Percentiles rank a stretch among this genome's conserved stretches.
Evolutionary conservation across 352 stramenopile species (phyloP).

Genomic region (Globisporangium viniferum): DNA sequence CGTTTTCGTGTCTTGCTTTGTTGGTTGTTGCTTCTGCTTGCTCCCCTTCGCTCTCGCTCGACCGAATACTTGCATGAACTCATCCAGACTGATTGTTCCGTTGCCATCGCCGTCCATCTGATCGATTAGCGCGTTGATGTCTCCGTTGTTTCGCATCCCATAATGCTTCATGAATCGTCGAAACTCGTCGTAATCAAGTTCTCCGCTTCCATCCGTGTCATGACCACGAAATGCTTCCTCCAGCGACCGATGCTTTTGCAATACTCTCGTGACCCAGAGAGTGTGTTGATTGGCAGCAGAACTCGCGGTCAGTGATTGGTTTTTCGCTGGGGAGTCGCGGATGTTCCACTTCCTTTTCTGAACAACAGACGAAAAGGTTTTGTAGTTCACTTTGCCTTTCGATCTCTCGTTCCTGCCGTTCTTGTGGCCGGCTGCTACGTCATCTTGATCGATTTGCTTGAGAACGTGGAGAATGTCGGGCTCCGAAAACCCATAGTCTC

Average conservation of each 20-base stretch:
- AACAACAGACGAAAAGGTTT: conserved; percentile 22
- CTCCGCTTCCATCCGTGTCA: conserved; percentile 36
- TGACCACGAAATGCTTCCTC: conserved; percentile 34
- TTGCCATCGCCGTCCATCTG: conserved; percentile 38
- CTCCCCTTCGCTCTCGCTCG: conserved; percentile 2
- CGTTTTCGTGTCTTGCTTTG: conserved; percentile 17
- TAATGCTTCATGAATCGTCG: conserved; percentile 50
- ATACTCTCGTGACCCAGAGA: conserved; percentile 26
- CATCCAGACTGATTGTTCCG: conserved; percentile 37
- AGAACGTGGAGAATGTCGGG: conserved; percentile 25
- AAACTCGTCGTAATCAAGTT: conserved; percentile 52
- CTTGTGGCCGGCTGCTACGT: not conserved
- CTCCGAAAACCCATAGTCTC: conserved; percentile 32
- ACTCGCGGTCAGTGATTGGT: not conserved
- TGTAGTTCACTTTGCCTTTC: conserved; percentile 19
- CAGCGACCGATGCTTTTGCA: conserved; percentile 34
- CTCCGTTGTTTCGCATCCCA: conserved; percentile 31
- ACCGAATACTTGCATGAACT: conserved; percentile 41
- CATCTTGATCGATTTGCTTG: conserved; percentile 28
- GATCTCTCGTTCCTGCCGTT: not conserved
- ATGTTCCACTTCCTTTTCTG: conserved; percentile 23
- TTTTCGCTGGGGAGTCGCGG: not conserved
- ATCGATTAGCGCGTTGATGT: conserved; percentile 36
- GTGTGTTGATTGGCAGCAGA: conserved; percentile 1
- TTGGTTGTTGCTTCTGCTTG: conserved; percentile 10